phyloP scores from a whole-genome alignment of 441 rosid species.

The Croton setiger region DNA sequence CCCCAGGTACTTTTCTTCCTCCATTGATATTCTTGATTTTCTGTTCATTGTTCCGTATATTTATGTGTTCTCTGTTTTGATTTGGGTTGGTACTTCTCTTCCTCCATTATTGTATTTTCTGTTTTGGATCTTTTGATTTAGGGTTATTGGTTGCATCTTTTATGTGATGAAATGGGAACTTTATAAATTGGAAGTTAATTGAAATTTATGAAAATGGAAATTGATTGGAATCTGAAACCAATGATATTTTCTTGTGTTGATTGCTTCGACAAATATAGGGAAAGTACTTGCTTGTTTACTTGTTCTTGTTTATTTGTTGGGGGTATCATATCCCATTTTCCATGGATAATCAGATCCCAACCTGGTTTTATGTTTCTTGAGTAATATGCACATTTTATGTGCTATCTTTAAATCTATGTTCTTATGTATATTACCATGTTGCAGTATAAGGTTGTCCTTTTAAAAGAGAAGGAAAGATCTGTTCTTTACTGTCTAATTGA shows the following conservation, averaged over 20 bases:
- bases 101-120: too few relatives aligned
- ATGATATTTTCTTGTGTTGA: neutral
- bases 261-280: neutral
- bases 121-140: slow-evolving; percentile 8
- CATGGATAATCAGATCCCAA: neutral
- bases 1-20: neutral
- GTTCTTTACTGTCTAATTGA: slow-evolving; percentile 9
- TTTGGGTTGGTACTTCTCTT: too few relatives aligned
- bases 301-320: neutral
- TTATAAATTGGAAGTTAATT: neutral
- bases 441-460: too few relatives aligned
- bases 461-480: neutral
- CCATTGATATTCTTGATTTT: neutral
- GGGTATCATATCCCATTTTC: neutral
- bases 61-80: neutral
- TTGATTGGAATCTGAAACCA: neutral
- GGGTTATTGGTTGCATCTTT: neutral
- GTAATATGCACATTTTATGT: too few relatives aligned
- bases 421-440: too few relatives aligned
- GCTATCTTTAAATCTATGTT: too few relatives aligned
- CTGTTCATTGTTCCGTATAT: neutral
- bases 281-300: neutral
- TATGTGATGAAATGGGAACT: too few relatives aligned
- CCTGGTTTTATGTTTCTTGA: neutral
- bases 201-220: neutral